Evolutionary conservation across 805 yeast species (phyloP).

Genomic region (Lipomyces chichibuensis): DNA sequence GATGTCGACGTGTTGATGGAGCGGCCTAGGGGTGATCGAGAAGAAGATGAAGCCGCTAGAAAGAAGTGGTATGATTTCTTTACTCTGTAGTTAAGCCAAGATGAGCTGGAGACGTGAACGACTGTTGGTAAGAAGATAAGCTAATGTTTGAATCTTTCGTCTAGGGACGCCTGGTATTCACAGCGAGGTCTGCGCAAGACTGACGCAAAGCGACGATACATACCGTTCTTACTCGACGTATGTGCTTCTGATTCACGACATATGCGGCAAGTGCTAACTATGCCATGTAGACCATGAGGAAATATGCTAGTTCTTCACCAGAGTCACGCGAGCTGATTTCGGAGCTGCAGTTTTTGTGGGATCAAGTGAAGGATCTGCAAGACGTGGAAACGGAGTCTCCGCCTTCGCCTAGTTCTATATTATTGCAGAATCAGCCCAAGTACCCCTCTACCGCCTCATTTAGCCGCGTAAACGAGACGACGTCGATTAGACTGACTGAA

Average conservation of each 20-base stretch:
- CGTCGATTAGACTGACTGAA: background rate
- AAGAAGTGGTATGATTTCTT: conserved; percentile 58
- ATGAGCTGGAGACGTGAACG: background rate
- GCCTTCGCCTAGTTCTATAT: conserved; percentile 11
- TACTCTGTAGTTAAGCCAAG: background rate
- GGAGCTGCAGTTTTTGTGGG: conserved; percentile 76
- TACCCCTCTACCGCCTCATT: background rate
- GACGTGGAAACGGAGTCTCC: conserved; percentile 33
- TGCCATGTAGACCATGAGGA: conserved; percentile 57
- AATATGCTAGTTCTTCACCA: conserved; percentile 66
- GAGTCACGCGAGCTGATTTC: conserved; percentile 66
- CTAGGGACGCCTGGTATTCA: conserved; percentile 74
- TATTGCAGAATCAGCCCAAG: background rate
- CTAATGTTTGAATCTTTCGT: background rate
- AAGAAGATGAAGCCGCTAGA: conserved; percentile 68
- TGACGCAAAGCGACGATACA: conserved; percentile 75
- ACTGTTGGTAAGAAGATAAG: background rate
- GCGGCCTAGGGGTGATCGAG: conserved; percentile 61
- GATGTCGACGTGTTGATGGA: conserved; percentile 70
- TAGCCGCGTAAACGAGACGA: conserved; percentile 10
- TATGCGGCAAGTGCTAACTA: background rate
- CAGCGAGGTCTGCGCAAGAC: conserved; percentile 68
- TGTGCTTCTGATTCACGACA: background rate
- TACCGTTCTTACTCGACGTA: conserved; percentile 61
- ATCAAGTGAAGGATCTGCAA: conserved; percentile 59